A percentile compares a stretch with the other conserved stretches of the same genome.
Evolutionary conservation across 2,329 filamentous ascomycete genomes (phyloP).

Genomic region (Ophiostoma angusticollis): DNA sequence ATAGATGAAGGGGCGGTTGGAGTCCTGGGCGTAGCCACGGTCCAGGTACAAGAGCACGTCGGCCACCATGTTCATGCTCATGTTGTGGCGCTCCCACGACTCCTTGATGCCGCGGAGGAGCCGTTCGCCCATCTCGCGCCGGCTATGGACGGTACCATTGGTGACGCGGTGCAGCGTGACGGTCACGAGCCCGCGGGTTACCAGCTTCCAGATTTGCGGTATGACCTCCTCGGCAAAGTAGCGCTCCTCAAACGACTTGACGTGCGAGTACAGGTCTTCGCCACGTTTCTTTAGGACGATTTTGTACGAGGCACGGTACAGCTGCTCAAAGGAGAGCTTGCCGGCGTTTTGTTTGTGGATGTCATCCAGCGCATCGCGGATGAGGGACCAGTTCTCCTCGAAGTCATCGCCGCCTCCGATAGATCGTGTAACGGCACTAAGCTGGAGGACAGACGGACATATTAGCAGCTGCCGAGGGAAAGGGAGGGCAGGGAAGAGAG

Average conservation of each 20-base stretch:
- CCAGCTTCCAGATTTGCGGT: constrained; percentile 53
- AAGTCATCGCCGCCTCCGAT: constrained; percentile 57
- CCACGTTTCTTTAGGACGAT: constrained; percentile 84
- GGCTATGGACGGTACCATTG: constrained; percentile 60
- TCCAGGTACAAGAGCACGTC: constrained; percentile 88
- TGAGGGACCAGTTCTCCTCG: constrained; percentile 68
- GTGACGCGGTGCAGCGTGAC: constrained; percentile 43
- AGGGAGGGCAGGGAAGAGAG: not conserved
- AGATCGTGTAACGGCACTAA: not conserved
- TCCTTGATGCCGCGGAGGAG: constrained; percentile 66
- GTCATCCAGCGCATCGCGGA: constrained; percentile 65
- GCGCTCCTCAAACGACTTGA: constrained; percentile 66
- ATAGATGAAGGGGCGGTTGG: constrained; percentile 64
- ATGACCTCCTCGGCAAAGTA: constrained; percentile 71
- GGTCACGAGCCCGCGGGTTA: constrained; percentile 53
- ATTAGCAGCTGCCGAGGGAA: not conserved
- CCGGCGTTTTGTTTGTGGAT: constrained; percentile 92
- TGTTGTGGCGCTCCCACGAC: constrained; percentile 79
- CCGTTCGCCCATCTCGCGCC: constrained; percentile 65
- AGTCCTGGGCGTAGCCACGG: constrained; percentile 63
- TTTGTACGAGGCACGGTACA: constrained; percentile 90
- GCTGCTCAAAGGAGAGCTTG: constrained; percentile 80
- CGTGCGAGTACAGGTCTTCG: constrained; percentile 64
- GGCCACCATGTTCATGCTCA: constrained; percentile 77
- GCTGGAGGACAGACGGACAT: not conserved